Evolutionary conservation across 306 rosid genomes (phyloP), one percentile per base, ranked within the genome.

Genomic region (Rosa rugosa): DNA sequence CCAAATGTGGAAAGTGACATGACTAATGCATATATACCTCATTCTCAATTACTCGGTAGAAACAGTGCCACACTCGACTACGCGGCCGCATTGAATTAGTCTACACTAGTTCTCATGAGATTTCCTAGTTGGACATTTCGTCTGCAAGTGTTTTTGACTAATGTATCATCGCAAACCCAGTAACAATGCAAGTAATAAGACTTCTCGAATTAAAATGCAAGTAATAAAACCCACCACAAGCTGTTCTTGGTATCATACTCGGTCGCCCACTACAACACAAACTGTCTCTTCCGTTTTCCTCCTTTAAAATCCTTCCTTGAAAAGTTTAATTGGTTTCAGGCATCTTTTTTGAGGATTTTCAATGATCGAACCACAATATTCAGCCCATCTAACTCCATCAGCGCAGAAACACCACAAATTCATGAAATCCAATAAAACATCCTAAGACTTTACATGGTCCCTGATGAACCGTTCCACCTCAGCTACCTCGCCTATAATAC

Each of bases 381-480:
- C 41, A 42, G 53, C 23, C 40, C 54, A 68, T 34, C 63, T 56
- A 27, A 12, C 40, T 62, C 41, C 11, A 76, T 22, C 36, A 40
- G 36, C n/a, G 17, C 38, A 73, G 34, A 59, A 57, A 31, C 54
- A 66, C 45, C 16, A 45, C 25, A 6, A 38, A 31, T 8, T 44
- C 8, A 71, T 14, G 64, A 78, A 41, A 46, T 68, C 9, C 10
- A 34, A 63, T 36, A 40, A 31, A 70, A 22, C 16, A 45, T 57
- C 68, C 78, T 85, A 85, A 9, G 88, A 82, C 85, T 82, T 84
- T 18, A 88, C 94, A 42, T 83, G 72, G 78, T 89, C 94, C 82
- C 94, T 88, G 78, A 94, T 86, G 80, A 94, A 94, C 64, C 86
- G 89, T 82, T 86, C 91, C 77, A 92, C 88, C 83, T 88, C 87